These are phyloP conservation scores for Aspergillus pseudoglaucus DNA, from an alignment of 2,329 filamentous ascomycete genomes.

Conservation along the genomic window DNA sequence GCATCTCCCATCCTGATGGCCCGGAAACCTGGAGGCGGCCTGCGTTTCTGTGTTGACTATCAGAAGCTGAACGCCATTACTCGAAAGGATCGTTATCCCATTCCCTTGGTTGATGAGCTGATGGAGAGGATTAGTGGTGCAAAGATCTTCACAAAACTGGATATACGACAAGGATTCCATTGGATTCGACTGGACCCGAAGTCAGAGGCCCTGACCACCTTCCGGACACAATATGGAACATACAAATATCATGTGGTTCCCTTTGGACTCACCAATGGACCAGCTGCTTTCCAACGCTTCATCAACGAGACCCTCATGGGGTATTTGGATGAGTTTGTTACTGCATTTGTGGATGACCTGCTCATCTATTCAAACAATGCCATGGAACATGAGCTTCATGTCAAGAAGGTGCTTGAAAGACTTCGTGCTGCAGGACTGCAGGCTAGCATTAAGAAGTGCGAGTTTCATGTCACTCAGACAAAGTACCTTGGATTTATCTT, in stretches of 20 bases:
- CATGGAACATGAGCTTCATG: conserved; percentile 3
- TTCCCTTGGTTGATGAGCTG: conserved; percentile 20
- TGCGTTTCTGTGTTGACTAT: conserved; percentile 25
- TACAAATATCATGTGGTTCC: conserved; percentile 1
- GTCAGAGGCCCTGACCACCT: neutral
- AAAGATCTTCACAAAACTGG: conserved; percentile 15
- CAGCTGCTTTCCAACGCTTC: conserved; percentile 5
- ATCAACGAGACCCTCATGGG: neutral
- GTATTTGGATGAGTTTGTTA: neutral
- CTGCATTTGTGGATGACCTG: conserved; percentile 4
- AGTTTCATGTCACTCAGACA: conserved; percentile 21
- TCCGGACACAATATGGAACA: neutral
- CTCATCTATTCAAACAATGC: conserved; percentile 3
- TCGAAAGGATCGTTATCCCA: conserved; percentile 22
- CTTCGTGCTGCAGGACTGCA: conserved; percentile 13
- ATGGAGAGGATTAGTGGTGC: conserved; percentile 11
- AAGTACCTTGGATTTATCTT: conserved; percentile 30
- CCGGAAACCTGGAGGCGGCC: neutral
- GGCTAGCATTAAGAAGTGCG: conserved; percentile 20
- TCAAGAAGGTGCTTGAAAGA: conserved; percentile 1
- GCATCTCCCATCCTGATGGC: neutral
- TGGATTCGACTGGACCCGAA: neutral
- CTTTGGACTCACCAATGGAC: conserved; percentile 4
- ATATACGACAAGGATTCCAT: conserved; percentile 10
- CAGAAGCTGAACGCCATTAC: conserved; percentile 23